Percentiles rank a stretch among this genome's conserved stretches.
These are phyloP conservation scores for Collybia sordida DNA, from an alignment of 768 basidiomycete species.

Conservation along the genomic window DNA sequence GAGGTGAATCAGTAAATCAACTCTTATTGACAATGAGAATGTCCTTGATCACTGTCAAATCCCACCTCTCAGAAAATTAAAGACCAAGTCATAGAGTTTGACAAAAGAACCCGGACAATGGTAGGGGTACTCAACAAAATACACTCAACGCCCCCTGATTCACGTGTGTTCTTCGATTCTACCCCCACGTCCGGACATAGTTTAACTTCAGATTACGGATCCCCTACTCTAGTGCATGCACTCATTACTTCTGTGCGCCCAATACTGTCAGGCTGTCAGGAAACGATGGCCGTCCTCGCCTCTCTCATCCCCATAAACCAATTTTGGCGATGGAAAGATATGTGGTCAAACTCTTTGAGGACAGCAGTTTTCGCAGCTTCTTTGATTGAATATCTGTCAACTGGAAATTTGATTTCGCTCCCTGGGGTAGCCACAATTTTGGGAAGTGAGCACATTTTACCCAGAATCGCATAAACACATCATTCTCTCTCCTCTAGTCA, in stretches of 20 bases:
- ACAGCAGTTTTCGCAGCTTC: slow-evolving; percentile 66
- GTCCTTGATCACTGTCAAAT: not conserved
- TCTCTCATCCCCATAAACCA: slow-evolving; percentile 65
- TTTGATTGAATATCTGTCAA: slow-evolving; percentile 63
- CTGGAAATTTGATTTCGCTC: slow-evolving; percentile 58
- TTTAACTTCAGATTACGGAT: not conserved
- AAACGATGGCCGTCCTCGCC: slow-evolving; percentile 50
- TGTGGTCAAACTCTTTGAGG: slow-evolving; percentile 74
- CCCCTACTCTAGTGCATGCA: slow-evolving; percentile 47
- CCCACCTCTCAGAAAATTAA: slow-evolving; percentile 64
- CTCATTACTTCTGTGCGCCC: slow-evolving; percentile 60
- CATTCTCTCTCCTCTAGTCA: slow-evolving; percentile 55
- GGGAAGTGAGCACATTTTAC: slow-evolving; percentile 54
- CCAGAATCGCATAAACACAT: not conserved
- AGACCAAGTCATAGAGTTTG: slow-evolving; percentile 70
- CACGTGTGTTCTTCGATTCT: slow-evolving; percentile 42
- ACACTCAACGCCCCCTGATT: slow-evolving; percentile 66
- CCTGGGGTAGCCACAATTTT: slow-evolving; percentile 50
- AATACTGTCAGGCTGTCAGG: slow-evolving; percentile 53
- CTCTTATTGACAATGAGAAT: not conserved
- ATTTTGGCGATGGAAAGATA: slow-evolving; percentile 84
- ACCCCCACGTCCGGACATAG: not conserved
- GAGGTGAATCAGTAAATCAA: slow-evolving; percentile 57
- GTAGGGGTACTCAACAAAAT: slow-evolving; percentile 77
- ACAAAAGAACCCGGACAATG: slow-evolving; percentile 73